Percentiles rank a stretch among this genome's conserved stretches.
Evolutionary conservation across 2,329 filamentous ascomycete species (phyloP).

Genomic region (Aspergillus sp.): DNA sequence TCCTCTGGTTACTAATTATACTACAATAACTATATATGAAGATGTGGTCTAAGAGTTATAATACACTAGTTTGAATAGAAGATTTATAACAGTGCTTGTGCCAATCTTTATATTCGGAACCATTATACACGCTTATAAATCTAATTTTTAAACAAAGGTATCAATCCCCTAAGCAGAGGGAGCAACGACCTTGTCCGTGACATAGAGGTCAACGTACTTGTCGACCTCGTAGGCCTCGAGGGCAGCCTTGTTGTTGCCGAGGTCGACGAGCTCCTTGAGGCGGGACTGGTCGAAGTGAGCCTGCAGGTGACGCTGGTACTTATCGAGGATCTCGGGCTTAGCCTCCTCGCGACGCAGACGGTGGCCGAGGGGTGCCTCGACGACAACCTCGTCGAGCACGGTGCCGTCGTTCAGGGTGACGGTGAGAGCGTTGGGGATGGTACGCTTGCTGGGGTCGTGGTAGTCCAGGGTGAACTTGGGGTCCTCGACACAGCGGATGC

Average conservation of each 20-base stretch:
- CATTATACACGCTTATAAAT: constrained; percentile 8
- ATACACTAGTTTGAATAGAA: background rate
- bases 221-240: constrained; percentile 83
- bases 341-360: constrained; percentile 89
- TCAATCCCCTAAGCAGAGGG: constrained; percentile 19
- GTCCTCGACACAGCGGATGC: constrained; percentile 96
- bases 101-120: background rate
- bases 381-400: constrained; percentile 81
- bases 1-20: background rate
- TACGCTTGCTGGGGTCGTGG: constrained; percentile 88
- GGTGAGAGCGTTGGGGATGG: constrained; percentile 94
- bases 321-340: constrained; percentile 93
- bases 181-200: constrained; percentile 52
- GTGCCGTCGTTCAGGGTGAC: constrained; percentile 95
- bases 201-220: constrained; percentile 87
- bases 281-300: constrained; percentile 76
- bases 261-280: constrained; percentile 78
- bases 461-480: constrained; percentile 92
- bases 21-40: no score
- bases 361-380: constrained; percentile 94
- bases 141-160: constrained; percentile 7
- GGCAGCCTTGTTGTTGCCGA: constrained; percentile 72
- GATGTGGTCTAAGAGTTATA: background rate
- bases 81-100: background rate
- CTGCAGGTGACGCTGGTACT: constrained; percentile 89